Conservation (phyloP, 2,329 filamentous ascomycete species). For the Gremmenia infestans region DNA sequence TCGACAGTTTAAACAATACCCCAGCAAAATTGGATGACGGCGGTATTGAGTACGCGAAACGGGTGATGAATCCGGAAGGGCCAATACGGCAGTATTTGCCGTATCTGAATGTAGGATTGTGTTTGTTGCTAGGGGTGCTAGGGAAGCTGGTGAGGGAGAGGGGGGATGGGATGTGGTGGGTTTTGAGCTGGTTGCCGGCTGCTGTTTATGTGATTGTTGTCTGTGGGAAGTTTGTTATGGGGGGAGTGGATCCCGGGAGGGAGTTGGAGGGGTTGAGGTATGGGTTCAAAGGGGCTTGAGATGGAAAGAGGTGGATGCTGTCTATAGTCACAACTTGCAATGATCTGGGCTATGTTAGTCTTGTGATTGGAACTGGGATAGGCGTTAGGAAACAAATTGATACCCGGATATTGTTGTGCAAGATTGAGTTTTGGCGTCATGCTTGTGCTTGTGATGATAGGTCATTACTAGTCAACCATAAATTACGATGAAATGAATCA, state of each 20-base stretch:
- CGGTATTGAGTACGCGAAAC: not conserved
- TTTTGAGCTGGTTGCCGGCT: slow-evolving; percentile 47
- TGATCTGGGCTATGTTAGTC: not conserved
- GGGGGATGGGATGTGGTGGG: slow-evolving; percentile 32
- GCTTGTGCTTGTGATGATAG: not conserved
- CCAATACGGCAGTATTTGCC: slow-evolving; percentile 57
- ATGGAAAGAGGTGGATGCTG: not conserved
- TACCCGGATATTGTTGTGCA: not conserved
- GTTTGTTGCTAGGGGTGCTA: slow-evolving; percentile 44
- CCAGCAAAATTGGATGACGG: not conserved
- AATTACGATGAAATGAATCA: not conserved
- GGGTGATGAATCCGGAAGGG: slow-evolving; percentile 25
- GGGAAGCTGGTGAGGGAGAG: slow-evolving; percentile 34
- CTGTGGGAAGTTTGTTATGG: slow-evolving; percentile 60
- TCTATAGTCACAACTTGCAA: not conserved
- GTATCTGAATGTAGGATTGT: slow-evolving; percentile 55
- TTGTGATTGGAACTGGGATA: not conserved
- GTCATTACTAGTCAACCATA: not conserved
- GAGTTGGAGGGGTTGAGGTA: slow-evolving; percentile 61
- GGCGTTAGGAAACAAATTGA: not conserved
- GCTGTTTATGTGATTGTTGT: slow-evolving; percentile 58
- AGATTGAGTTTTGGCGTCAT: not conserved
- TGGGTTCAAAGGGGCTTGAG: slow-evolving; percentile 60
- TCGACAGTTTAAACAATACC: slow-evolving; percentile 41
- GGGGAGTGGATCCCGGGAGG: slow-evolving; percentile 58